phyloP scores from a whole-genome alignment of 2,329 filamentous ascomycete genomes.

The Trichoderma arundinaceum region DNA sequence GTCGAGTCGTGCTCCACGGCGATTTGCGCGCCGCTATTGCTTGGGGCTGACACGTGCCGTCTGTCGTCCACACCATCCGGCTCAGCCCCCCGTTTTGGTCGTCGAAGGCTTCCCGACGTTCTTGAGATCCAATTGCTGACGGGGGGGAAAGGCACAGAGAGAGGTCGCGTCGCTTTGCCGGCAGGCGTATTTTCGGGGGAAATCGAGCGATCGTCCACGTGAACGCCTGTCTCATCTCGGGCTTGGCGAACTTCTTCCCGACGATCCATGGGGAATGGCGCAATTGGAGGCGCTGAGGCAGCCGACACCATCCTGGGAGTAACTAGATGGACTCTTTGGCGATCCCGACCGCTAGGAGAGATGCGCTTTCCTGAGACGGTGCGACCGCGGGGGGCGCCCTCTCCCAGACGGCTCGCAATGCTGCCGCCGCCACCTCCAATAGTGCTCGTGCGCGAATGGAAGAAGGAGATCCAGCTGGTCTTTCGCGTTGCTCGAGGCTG shows the following conservation, averaged over 20 bases:
- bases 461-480: constrained; percentile 61
- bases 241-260: constrained; percentile 34
- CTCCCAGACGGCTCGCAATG: constrained; percentile 38
- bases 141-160: constrained; percentile 65
- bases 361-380: constrained; percentile 40
- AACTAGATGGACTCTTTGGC: constrained; percentile 43
- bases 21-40: constrained; percentile 42
- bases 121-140: constrained; percentile 62
- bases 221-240: constrained; percentile 6
- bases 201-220: constrained; percentile 29
- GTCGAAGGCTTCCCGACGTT: constrained; percentile 60
- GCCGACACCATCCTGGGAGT: constrained; percentile 47
- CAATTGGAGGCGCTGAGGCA: constrained; percentile 35
- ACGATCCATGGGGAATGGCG: constrained; percentile 38
- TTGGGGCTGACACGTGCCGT: constrained; percentile 61
- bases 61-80: constrained; percentile 51
- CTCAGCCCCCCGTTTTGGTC: constrained; percentile 57
- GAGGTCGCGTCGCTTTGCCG: constrained; percentile 57
- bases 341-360: constrained; percentile 35
- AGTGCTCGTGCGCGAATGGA: constrained; percentile 53
- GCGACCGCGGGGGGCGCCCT: constrained; percentile 39
- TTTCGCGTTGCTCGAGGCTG: constrained; percentile 31
- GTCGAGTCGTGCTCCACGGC: constrained; percentile 37
- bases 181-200: constrained; percentile 50
- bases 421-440: constrained; percentile 35